phyloP scores from a whole-genome alignment of 2,329 filamentous ascomycete genomes.

The Venturia nashicola region DNA sequence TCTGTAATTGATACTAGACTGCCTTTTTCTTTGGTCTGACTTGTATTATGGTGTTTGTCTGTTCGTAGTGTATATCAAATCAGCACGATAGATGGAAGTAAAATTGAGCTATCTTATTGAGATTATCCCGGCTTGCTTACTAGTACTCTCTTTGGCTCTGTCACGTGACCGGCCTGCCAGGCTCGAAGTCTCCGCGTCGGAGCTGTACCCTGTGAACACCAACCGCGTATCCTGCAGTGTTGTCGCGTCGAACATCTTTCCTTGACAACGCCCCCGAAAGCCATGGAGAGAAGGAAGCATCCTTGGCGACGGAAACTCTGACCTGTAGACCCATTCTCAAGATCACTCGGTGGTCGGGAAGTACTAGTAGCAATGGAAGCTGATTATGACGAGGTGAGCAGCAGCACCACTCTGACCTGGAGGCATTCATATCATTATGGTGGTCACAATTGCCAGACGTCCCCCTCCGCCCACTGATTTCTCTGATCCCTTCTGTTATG shows the following conservation, averaged over 20 bases:
- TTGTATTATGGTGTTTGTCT: neutral
- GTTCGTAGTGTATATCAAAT: neutral
- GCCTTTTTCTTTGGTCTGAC: neutral
- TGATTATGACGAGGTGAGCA: slow-evolving; percentile 37
- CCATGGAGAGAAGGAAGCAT: slow-evolving; percentile 4
- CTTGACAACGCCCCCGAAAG: neutral
- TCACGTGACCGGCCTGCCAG: too few species aligned
- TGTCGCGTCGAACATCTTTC: neutral
- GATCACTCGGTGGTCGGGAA: neutral
- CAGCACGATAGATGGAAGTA: neutral
- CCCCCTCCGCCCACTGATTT: neutral
- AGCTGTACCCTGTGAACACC: neutral
- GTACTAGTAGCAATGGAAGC: slow-evolving; percentile 36
- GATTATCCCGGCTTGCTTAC: too few species aligned
- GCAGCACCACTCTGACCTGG: neutral
- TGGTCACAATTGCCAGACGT: neutral
- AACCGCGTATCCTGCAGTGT: neutral
- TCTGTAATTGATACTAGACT: neutral
- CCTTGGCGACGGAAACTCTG: slow-evolving; percentile 2
- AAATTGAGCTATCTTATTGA: too few species aligned
- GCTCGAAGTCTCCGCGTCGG: neutral
- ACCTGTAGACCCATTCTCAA: neutral
- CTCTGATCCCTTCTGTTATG: neutral
- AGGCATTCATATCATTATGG: neutral
- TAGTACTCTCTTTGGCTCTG: too few species aligned